A percentile compares a stretch with the other conserved stretches of the same genome.
phyloP scores from a whole-genome alignment of 805 yeast species.

The Cyberlindnera sargentensis region DNA sequence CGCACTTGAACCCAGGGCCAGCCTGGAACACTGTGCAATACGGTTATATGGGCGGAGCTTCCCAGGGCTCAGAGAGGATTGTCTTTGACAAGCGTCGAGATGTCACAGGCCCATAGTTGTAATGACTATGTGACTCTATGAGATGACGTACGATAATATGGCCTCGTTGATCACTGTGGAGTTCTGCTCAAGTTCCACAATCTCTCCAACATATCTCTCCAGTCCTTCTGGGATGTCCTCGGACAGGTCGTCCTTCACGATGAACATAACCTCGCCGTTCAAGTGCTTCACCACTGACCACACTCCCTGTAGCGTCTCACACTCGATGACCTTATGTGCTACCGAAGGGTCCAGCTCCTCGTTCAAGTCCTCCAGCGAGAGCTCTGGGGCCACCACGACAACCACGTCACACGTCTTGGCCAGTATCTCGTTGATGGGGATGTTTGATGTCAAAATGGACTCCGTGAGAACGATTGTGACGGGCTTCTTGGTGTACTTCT shows the following conservation, averaged over 20 bases:
- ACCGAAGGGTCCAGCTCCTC: conserved; percentile 24
- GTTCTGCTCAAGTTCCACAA: conserved; percentile 21
- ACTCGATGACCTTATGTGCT: conserved; percentile 22
- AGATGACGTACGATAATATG: conserved; percentile 16
- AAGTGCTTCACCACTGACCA: conserved; percentile 52
- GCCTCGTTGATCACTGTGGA: conserved; percentile 18
- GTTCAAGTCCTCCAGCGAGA: conserved; percentile 12
- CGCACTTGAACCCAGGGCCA: conserved; percentile 25
- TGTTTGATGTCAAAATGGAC: conserved; percentile 20
- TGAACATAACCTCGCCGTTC: conserved; percentile 28
- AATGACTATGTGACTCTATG: conserved; percentile 1
- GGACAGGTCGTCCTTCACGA: conserved; percentile 22
- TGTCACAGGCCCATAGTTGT: conserved; percentile 22
- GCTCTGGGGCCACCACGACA: conserved; percentile 28
- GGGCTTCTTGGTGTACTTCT: conserved; percentile 17
- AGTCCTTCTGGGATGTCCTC: conserved; percentile 25
- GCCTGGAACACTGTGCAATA: conserved; percentile 55
- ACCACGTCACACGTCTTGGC: conserved; percentile 25
- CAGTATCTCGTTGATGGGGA: conserved; percentile 22
- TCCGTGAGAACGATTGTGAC: conserved; percentile 21
- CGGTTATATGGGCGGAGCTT: conserved; percentile 53
- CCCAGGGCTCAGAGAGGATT: conserved; percentile 44
- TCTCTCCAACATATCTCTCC: conserved; percentile 23
- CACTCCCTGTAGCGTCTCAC: conserved; percentile 42
- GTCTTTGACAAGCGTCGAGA: conserved; percentile 48